Conservation (phyloP, 2,329 filamentous ascomycete species). For the Scopulariopsis brevicaulis region DNA sequence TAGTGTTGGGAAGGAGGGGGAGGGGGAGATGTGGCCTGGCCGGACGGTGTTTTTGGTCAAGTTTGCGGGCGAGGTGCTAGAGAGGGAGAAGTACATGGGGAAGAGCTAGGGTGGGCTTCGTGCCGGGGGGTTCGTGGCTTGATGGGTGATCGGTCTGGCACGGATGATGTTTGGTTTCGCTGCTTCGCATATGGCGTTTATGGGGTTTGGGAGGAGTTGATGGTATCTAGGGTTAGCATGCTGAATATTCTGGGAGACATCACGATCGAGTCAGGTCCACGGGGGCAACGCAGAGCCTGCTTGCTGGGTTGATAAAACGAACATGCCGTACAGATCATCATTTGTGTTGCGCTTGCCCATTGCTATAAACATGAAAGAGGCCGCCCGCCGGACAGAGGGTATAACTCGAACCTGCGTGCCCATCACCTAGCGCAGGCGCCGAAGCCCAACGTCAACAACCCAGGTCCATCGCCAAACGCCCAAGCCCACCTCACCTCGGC, state of each 20-base stretch:
- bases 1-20: conserved; percentile 45
- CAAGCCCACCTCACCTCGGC: conserved; percentile 11
- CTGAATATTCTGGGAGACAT: neutral
- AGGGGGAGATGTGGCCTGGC: conserved; percentile 83
- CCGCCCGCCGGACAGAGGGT: too few species aligned
- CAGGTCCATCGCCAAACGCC: neutral
- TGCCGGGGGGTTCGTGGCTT: conserved; percentile 1
- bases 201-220: conserved; percentile 4
- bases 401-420: too few species aligned
- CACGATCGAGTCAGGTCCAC: neutral
- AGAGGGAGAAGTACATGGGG: conserved; percentile 75
- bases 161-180: neutral
- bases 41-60: conserved; percentile 94
- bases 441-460: too few species aligned
- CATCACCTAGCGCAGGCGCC: too few species aligned
- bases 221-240: neutral
- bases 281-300: too few species aligned
- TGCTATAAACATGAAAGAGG: neutral
- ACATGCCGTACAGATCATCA: neutral
- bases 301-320: neutral
- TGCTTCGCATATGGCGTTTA: conserved; percentile 12
- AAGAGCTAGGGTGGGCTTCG: conserved; percentile 25
- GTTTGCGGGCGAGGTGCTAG: conserved; percentile 83
- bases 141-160: too few species aligned
- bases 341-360: neutral